A percentile compares a stretch with the other conserved stretches of the same genome.
Conservation (phyloP, 2,329 filamentous ascomycete genomes). For the Scorias spongiosa region DNA sequence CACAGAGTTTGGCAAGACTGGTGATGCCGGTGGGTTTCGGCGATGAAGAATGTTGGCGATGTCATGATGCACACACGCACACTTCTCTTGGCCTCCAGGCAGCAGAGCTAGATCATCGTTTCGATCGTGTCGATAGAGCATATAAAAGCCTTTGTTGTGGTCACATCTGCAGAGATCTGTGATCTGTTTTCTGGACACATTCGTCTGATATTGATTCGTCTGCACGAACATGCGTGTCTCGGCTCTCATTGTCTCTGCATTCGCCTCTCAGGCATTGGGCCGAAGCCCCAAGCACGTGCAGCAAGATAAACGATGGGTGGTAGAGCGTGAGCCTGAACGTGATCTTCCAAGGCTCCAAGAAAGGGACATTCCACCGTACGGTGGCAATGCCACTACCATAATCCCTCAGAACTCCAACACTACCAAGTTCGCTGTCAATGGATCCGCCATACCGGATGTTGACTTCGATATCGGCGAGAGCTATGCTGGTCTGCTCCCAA, state of each 20-base stretch:
- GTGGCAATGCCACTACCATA: conserved; percentile 13
- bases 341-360: not conserved
- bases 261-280: conserved; percentile 3
- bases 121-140: too few species aligned
- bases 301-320: conserved; percentile 7
- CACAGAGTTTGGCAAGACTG: not conserved
- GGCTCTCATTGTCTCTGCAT: conserved; percentile 3
- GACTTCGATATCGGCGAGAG: conserved; percentile 30
- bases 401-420: conserved; percentile 29
- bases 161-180: too few species aligned
- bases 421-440: conserved; percentile 19
- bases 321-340: conserved; percentile 2
- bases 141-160: too few species aligned
- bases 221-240: not conserved
- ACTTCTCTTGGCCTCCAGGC: too few species aligned
- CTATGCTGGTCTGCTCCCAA: conserved; percentile 37
- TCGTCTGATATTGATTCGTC: too few species aligned
- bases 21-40: too few species aligned
- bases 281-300: conserved; percentile 11
- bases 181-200: too few species aligned
- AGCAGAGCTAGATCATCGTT: too few species aligned
- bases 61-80: not conserved
- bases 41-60: not conserved
- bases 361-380: conserved; percentile 6
- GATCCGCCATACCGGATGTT: conserved; percentile 21